Evolutionary conservation across 768 basidiomycete genomes (phyloP), one percentile per base, ranked within the genome.

Genomic region (Suillus tomentosus): DNA sequence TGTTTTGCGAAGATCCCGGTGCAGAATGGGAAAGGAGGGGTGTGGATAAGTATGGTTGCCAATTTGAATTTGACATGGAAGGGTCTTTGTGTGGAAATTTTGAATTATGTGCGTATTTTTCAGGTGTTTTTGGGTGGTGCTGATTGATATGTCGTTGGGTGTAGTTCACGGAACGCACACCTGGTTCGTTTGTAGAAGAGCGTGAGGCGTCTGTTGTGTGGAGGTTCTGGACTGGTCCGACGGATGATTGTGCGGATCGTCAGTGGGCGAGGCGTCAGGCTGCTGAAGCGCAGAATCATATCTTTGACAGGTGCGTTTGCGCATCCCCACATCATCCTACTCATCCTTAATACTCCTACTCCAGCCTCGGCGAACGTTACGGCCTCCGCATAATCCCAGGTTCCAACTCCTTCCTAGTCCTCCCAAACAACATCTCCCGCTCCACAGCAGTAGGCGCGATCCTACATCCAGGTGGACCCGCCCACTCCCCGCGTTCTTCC

Each of bases 211-310:
- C 91, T 11, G 79, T 95, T 65, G 85, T 94, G 4, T 95, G 93
- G 91, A 84, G 92, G 0, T 95, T 89, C 82, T 93, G 90, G 88
- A 89, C 87, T 0, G 88, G 74, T 1, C 70, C 74, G 15, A 68
- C 72, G 5, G 76, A 80, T 42, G 82, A 86, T 43, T 76, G 78
- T 47, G 74, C 85, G 0, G 90, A 92, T 69, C 81, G 88, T 13
- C 86, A 85, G 62, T 95, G 94, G 94, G 94, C 92, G 0, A 83
- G 89, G 39, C 79, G 94, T 24, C 93, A 95, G 72, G 94, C 94
- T 1, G 91, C 92, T 0, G 93, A 94, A 73, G 94, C 94, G 24
- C 94, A 95, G 76, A 95, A 95, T 76, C 94, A 95, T 70, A 92
- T 94, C 66, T 94, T 92, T 71, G 93, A 94, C 73, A 86, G 85